Evolutionary conservation across 2,329 filamentous ascomycete species (phyloP), one percentile per base, ranked within the genome.

Genomic region (Aspergillus sp.): DNA sequence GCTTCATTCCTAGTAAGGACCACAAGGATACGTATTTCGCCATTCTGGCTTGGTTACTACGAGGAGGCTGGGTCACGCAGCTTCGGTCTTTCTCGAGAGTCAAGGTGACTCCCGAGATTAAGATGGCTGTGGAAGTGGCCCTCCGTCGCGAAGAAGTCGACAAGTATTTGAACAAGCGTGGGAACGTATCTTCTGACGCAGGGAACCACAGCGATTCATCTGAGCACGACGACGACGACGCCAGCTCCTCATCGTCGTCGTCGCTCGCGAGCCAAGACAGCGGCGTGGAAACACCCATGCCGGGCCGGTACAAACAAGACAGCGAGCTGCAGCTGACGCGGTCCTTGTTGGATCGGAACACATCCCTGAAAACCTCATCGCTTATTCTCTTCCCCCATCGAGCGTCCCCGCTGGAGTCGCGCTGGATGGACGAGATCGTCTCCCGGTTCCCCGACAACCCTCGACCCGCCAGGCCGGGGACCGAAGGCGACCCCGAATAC

Each of bases 51-150:
- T 99, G 93, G 90, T 81, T 99, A 8, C 85, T 97, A 76, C 85
- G 92, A 38, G 88, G 90, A 44, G 91, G 90, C 13, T 96, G 94
- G 89, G 92, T 96, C 1, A 95, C 89, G 0, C 92, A 96, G 69
- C 80, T 99, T 5, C 89, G 91, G 57, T 94, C 90, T 0, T 96
- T 95, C 69, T 90, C 88, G 11, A 95, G 94, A 78, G 84, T 97
- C 41, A 83, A 93, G 46, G 88, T 94, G 40, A 87, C 86, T 72
- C 85, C 88, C 2, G 87, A 93, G 66, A 88, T 95, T 56, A 85
- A 94, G 61, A 86, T 88, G 64, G 86, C 89, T 58, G 90, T 95
- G 3, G 85, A 89, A 47, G 82, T 86, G 60, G 82, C 85, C 50
- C 79, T 90, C 41, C 84, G 87, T 61, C 81, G 81, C 22, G 85